phyloP scores from a whole-genome alignment of 2,329 filamentous ascomycete genomes.

The Capronia coronata region DNA sequence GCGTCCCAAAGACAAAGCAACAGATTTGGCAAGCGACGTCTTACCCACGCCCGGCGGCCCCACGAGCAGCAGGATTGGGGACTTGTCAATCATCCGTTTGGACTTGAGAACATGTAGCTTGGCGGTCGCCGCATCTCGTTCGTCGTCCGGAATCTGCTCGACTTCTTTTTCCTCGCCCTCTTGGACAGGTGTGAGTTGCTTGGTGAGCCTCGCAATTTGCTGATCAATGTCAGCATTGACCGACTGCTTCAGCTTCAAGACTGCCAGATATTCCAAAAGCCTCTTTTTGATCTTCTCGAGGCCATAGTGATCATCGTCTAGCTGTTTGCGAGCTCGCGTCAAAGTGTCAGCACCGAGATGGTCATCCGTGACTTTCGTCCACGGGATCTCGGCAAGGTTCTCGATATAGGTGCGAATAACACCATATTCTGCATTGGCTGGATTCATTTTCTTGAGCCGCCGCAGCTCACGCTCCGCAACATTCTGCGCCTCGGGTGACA shows the following conservation, averaged over 20 bases:
- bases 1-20: slow-evolving; percentile 82
- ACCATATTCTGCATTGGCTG: slow-evolving; percentile 90
- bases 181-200: slow-evolving; percentile 36
- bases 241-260: slow-evolving; percentile 89
- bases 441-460: slow-evolving; percentile 88
- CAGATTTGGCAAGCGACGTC: slow-evolving; percentile 87
- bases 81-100: slow-evolving; percentile 87
- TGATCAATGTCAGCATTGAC: slow-evolving; percentile 76
- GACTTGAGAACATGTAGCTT: slow-evolving; percentile 71
- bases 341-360: slow-evolving; percentile 76
- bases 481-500: slow-evolving; percentile 79
- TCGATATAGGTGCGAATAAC: slow-evolving; percentile 91
- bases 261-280: slow-evolving; percentile 87
- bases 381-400: slow-evolving; percentile 88
- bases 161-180: slow-evolving; percentile 32
- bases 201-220: slow-evolving; percentile 57
- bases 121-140: slow-evolving; percentile 45
- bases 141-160: slow-evolving; percentile 48
- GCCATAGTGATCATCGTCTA: slow-evolving; percentile 94
- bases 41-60: slow-evolving; percentile 94
- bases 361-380: slow-evolving; percentile 78
- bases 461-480: slow-evolving; percentile 86
- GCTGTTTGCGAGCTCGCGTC: slow-evolving; percentile 71
- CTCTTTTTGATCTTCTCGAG: slow-evolving; percentile 97
- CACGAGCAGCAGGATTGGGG: slow-evolving; percentile 86